Evolutionary conservation across 164 flowering plant genomes (phyloP).

Genomic region (Cinnamomum chago): DNA sequence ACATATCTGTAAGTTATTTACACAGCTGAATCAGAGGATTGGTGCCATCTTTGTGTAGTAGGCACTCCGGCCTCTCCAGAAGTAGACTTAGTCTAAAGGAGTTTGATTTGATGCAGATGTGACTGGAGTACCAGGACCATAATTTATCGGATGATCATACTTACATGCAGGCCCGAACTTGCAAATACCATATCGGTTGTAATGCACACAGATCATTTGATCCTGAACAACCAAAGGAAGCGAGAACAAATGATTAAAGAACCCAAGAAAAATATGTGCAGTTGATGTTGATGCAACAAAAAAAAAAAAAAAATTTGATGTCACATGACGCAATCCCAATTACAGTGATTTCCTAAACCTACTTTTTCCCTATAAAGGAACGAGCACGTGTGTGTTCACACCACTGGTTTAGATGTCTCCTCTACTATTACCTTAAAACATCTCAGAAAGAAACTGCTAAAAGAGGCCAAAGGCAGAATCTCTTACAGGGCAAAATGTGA

Average conservation of each 20-base stretch:
- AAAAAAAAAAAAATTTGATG: not conserved
- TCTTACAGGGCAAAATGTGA: too few relatives aligned
- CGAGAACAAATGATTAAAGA: not conserved
- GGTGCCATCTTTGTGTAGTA: too few relatives aligned
- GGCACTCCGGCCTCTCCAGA: too few relatives aligned
- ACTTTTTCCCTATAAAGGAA: not conserved
- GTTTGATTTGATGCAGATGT: constrained; percentile 19
- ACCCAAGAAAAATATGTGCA: not conserved
- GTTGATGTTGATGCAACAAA: not conserved
- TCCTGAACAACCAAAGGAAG: constrained; percentile 34
- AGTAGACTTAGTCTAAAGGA: not conserved
- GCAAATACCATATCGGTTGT: constrained; percentile 76
- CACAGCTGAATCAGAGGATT: too few relatives aligned
- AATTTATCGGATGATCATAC: constrained; percentile 56
- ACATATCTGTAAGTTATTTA: too few relatives aligned
- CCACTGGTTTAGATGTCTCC: not conserved
- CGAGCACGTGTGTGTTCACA: not conserved
- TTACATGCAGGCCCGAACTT: constrained; percentile 78
- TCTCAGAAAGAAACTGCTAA: not conserved
- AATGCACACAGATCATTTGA: constrained; percentile 55
- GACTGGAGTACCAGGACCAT: constrained; percentile 18
- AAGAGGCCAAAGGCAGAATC: too few relatives aligned
- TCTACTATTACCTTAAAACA: too few relatives aligned
- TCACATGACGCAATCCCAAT: not conserved
- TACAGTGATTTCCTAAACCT: not conserved